These are phyloP conservation scores for Fonsecaea nubica DNA, from an alignment of 2,329 filamentous ascomycete species.

Conservation along the genomic window DNA sequence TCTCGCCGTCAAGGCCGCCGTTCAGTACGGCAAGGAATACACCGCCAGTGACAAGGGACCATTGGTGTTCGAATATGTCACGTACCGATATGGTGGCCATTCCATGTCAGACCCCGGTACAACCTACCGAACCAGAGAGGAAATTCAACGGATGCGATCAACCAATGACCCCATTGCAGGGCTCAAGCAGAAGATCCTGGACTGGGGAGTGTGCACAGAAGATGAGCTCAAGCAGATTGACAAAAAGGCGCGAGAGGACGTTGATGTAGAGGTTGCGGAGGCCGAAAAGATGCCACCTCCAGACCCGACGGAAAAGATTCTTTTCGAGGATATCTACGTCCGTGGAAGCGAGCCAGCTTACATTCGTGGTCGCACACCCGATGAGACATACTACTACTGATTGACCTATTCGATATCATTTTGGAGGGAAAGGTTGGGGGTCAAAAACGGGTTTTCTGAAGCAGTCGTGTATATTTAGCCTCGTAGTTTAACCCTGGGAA, in stretches of 20 bases:
- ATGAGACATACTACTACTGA: slow-evolving; percentile 88
- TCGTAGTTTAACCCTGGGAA: slow-evolving; percentile 19
- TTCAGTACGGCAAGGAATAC: slow-evolving; percentile 91
- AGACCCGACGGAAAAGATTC: slow-evolving; percentile 77
- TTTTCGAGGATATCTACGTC: slow-evolving; percentile 97
- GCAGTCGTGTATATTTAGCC: slow-evolving; percentile 30
- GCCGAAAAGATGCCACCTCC: slow-evolving; percentile 88
- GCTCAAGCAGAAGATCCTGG: slow-evolving; percentile 95
- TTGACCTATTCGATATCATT: slow-evolving; percentile 3
- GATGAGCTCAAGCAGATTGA: slow-evolving; percentile 96
- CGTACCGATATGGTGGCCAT: slow-evolving; percentile 98
- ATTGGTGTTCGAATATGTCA: slow-evolving; percentile 97
- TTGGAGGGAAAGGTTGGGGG: slow-evolving; percentile 5
- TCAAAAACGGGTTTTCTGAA: slow-evolving; percentile 20
- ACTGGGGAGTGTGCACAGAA: slow-evolving; percentile 90
- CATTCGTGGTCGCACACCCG: slow-evolving; percentile 83
- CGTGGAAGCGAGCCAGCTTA: slow-evolving; percentile 84
- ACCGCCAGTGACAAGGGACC: slow-evolving; percentile 83
- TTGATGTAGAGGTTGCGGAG: slow-evolving; percentile 87
- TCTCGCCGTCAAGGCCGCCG: slow-evolving; percentile 94
- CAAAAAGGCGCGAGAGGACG: slow-evolving; percentile 84
- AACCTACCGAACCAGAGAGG: slow-evolving; percentile 98
- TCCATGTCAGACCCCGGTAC: slow-evolving; percentile 99
- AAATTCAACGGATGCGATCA: slow-evolving; percentile 99
- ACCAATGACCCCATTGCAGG: slow-evolving; percentile 98